Conservation (phyloP, 768 basidiomycete genomes). For the Hypholoma fasciculare region DNA sequence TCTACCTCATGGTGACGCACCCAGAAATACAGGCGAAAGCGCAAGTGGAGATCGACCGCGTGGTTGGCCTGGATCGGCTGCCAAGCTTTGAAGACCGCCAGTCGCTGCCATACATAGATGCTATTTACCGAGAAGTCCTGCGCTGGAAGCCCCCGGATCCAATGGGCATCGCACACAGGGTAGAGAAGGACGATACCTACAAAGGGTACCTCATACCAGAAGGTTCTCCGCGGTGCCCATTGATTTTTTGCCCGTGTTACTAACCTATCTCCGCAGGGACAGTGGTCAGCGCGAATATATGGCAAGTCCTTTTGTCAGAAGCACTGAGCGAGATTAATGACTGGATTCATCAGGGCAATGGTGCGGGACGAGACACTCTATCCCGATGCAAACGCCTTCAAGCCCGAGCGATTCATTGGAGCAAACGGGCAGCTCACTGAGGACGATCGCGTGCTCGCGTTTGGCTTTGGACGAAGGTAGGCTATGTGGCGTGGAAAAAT, state of each 20-base stretch:
- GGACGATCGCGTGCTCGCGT: conserved; percentile 5
- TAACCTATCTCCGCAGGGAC: background rate
- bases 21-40: conserved; percentile 33
- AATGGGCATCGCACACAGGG: conserved; percentile 20
- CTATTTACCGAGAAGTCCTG: conserved; percentile 19
- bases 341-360: conserved; percentile 12
- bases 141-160: conserved; percentile 13
- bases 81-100: conserved; percentile 26
- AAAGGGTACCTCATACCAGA: conserved; percentile 26
- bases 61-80: conserved; percentile 29
- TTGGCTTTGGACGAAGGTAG: conserved; percentile 13
- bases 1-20: conserved; percentile 29
- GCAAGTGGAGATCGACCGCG: conserved; percentile 32
- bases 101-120: conserved; percentile 27
- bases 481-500: no score
- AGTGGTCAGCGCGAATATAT: background rate
- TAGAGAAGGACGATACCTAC: conserved; percentile 25
- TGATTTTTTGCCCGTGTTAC: background rate
- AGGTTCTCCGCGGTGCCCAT: background rate
- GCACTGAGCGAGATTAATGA: background rate
- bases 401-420: conserved; percentile 21
- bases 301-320: background rate
- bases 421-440: conserved; percentile 1
- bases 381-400: conserved; percentile 20
- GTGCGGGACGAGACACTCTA: conserved; percentile 17